phyloP scores from a whole-genome alignment of 352 stramenopile genomes.

The Pythium phragmiticola region DNA sequence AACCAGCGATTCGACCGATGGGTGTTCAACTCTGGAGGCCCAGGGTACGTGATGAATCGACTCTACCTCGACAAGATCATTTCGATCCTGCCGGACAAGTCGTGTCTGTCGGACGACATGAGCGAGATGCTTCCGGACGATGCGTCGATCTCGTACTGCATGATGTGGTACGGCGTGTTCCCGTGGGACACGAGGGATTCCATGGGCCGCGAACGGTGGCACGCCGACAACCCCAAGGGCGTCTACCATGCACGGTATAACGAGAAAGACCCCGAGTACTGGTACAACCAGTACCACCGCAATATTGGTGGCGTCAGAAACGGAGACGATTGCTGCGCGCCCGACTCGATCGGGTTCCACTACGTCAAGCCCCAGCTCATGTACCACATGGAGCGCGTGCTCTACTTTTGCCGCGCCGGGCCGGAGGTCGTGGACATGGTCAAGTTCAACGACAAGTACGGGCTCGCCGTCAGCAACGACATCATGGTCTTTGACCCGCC shows the following conservation, averaged over 20 bases:
- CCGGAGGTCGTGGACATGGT: conserved; percentile 44
- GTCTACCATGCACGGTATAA: conserved; percentile 60
- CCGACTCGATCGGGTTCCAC: conserved; percentile 76
- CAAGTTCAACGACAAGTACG: conserved; percentile 57
- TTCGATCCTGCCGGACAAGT: conserved; percentile 44
- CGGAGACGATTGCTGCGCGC: conserved; percentile 48
- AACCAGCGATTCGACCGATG: conserved; percentile 55
- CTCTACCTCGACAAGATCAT: conserved; percentile 75
- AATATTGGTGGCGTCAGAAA: conserved; percentile 62
- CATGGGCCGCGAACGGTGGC: conserved; percentile 72
- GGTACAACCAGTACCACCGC: conserved; percentile 73
- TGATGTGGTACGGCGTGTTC: conserved; percentile 79
- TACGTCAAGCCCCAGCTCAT: conserved; percentile 72
- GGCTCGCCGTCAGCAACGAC: conserved; percentile 42
- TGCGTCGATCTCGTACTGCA: conserved; percentile 80
- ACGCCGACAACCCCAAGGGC: conserved; percentile 64
- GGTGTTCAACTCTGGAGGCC: conserved; percentile 82
- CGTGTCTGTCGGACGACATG: conserved; percentile 60
- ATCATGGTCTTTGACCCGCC: conserved; percentile 9
- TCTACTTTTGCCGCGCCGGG: conserved; percentile 65
- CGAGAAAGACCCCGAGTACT: conserved; percentile 40
- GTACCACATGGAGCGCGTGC: conserved; percentile 71
- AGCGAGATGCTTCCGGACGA: conserved; percentile 81
- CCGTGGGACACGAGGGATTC: conserved; percentile 74
- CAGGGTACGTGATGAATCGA: conserved; percentile 77